These are phyloP conservation scores for Ceratobasidium sp. DNA, from an alignment of 1,284 basidiomycete genomes.

Conservation along the genomic window DNA sequence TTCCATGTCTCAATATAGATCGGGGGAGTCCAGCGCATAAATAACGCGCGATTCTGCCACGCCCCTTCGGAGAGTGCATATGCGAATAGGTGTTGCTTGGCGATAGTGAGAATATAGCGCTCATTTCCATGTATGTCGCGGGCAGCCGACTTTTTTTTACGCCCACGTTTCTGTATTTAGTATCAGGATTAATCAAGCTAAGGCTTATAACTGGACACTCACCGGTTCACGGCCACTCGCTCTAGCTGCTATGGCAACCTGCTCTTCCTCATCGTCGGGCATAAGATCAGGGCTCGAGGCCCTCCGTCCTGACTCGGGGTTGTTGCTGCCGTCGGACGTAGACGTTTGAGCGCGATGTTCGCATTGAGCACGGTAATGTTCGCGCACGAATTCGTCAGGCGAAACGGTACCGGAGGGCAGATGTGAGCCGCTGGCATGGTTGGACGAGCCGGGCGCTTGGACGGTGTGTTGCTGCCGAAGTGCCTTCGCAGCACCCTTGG, in stretches of 20 bases:
- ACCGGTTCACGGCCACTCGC: not conserved
- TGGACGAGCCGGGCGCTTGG: not conserved
- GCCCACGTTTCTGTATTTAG: not conserved
- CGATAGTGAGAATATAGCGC: not conserved
- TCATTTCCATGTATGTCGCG: conserved; percentile 1
- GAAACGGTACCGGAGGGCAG: too few species aligned
- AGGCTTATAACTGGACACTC: not conserved
- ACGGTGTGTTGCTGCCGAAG: not conserved
- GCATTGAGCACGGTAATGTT: too few species aligned
- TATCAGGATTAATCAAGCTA: not conserved
- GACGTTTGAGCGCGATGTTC: too few species aligned
- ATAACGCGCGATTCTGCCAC: not conserved
- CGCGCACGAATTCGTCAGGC: too few species aligned
- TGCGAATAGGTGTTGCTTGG: not conserved
- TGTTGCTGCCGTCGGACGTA: too few species aligned
- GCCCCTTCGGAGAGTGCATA: not conserved
- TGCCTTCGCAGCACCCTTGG: not conserved
- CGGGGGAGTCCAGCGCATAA: not conserved
- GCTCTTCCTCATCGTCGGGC: not conserved
- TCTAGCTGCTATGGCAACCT: not conserved
- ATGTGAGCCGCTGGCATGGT: too few species aligned
- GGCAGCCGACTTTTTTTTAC: conserved; percentile 18
- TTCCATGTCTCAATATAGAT: not conserved
- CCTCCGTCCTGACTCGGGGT: not conserved
- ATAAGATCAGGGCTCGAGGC: not conserved